A percentile compares a stretch with the other conserved stretches of the same genome.
Evolutionary conservation across 805 yeast genomes (phyloP).

Genomic region (Tetrapisispora taiwanensis): DNA sequence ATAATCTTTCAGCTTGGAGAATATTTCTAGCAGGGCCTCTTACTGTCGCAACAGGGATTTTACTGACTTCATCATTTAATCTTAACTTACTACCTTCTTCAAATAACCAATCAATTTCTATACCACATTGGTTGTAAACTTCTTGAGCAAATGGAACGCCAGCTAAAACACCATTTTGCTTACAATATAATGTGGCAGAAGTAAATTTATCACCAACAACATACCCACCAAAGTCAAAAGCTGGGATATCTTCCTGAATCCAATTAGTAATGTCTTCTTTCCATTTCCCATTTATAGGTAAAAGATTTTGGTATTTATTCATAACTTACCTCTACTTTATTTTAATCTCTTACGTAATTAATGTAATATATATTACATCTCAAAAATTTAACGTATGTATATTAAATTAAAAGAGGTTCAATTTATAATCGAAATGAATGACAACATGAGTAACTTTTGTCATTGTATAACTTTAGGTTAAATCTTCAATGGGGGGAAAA

Average conservation of each 20-base stretch:
- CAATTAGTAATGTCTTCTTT: conserved; percentile 64
- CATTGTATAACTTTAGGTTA: too few species aligned
- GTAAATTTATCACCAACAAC: conserved; percentile 77
- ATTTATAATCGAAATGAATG: too few species aligned
- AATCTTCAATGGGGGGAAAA: too few species aligned
- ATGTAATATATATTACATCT: too few species aligned
- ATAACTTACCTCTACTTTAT: background rate
- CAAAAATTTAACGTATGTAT: too few species aligned
- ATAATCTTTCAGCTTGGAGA: conserved; percentile 75
- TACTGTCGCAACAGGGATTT: conserved; percentile 68
- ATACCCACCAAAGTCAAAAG: conserved; percentile 88
- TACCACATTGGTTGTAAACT: conserved; percentile 65
- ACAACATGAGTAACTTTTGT: too few species aligned
- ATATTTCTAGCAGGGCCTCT: conserved; percentile 71
- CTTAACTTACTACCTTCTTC: conserved; percentile 56
- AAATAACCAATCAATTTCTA: conserved; percentile 61
- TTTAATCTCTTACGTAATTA: too few species aligned
- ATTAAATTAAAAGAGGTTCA: too few species aligned
- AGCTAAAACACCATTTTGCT: conserved; percentile 66
- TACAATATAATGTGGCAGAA: conserved; percentile 71
- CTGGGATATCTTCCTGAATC: conserved; percentile 82
- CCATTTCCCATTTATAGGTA: conserved; percentile 78
- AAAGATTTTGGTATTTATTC: conserved; percentile 35
- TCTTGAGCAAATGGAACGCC: conserved; percentile 89
- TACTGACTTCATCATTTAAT: conserved; percentile 36